Percentiles rank a stretch among this genome's conserved stretches.
Conservation (phyloP, 495 filamentous ascomycete species). For the Aspergillus egyptiacus region DNA sequence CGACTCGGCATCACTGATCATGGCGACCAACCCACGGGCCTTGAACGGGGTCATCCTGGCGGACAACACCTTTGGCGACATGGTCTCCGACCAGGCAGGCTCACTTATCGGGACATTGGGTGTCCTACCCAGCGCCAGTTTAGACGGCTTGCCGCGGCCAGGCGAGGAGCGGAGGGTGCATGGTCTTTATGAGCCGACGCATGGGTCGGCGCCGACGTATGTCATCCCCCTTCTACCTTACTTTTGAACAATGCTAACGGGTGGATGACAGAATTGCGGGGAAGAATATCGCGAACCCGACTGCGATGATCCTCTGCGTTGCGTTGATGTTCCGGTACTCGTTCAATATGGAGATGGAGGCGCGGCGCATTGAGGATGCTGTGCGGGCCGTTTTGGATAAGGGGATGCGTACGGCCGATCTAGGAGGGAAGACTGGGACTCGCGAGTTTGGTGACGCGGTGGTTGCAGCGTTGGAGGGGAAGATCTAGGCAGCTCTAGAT, state of each 20-base stretch:
- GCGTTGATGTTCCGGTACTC: conserved; percentile 93
- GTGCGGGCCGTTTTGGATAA: conserved; percentile 71
- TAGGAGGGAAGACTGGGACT: conserved; percentile 67
- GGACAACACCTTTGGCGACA: conserved; percentile 50
- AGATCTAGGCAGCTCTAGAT: too few species aligned
- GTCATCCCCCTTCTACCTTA: conserved; percentile 8
- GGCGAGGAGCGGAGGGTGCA: conserved; percentile 21
- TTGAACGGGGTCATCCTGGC: conserved; percentile 47
- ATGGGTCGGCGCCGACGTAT: conserved; percentile 39
- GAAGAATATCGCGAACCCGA: conserved; percentile 51
- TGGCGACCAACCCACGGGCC: conserved; percentile 42
- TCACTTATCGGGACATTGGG: conserved; percentile 45
- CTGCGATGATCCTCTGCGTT: conserved; percentile 78
- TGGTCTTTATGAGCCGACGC: conserved; percentile 39
- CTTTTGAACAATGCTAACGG: background rate
- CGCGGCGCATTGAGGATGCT: conserved; percentile 69
- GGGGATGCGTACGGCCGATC: conserved; percentile 69
- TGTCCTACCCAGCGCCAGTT: conserved; percentile 44
- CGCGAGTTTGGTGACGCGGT: conserved; percentile 76
- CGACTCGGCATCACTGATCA: conserved; percentile 44
- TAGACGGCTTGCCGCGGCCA: conserved; percentile 39
- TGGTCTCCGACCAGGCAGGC: conserved; percentile 47
- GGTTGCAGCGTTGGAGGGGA: conserved; percentile 53
- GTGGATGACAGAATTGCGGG: conserved; percentile 27
- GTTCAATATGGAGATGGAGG: conserved; percentile 66